Evolutionary conservation across 305 asterid genomes (phyloP).

Genomic region (Fraxinus angustifolia): DNA sequence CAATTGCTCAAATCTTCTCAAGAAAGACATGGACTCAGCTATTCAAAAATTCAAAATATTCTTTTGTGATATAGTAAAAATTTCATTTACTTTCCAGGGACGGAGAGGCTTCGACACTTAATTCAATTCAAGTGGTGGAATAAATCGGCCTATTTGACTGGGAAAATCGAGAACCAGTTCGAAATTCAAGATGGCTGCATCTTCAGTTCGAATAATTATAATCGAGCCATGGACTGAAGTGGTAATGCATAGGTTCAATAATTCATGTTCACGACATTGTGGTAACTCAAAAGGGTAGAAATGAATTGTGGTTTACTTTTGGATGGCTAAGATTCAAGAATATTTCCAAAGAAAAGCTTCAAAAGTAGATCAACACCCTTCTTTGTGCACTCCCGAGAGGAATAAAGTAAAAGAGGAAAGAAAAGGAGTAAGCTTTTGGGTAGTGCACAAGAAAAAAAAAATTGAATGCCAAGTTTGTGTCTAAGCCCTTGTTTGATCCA

Average conservation of each 20-base stretch:
- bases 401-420: not conserved
- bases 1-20: not conserved
- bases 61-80: not conserved
- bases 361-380: not conserved
- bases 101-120: not conserved
- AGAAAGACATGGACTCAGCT: not conserved
- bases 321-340: not conserved
- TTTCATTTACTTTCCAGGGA: not conserved
- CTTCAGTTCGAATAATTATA: not conserved
- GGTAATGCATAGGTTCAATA: not conserved
- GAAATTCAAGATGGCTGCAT: not conserved
- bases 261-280: not conserved
- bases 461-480: not conserved
- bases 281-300: not conserved
- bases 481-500: too few species aligned
- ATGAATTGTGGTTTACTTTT: not conserved
- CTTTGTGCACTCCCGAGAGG: not conserved
- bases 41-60: not conserved
- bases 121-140: not conserved
- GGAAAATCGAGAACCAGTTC: not conserved
- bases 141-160: not conserved
- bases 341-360: not conserved
- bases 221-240: not conserved
- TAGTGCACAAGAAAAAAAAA: not conserved
- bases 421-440: not conserved